phyloP scores from a whole-genome alignment of 164 flowering plant genomes.

The Aristolochia californica region DNA sequence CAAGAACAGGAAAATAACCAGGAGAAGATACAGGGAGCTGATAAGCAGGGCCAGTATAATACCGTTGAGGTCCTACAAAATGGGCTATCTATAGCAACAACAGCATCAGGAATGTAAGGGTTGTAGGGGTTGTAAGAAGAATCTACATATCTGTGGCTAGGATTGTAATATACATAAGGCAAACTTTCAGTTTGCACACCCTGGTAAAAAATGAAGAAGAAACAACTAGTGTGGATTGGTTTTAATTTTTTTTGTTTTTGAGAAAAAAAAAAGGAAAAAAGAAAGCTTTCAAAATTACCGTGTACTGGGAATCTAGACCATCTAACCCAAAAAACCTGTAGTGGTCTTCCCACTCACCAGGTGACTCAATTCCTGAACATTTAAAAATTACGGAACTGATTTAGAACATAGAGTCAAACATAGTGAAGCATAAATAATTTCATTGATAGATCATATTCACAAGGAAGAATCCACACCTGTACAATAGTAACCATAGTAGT shows the following conservation, averaged over 20 bases:
- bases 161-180: constrained; percentile 74
- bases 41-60: constrained; percentile 43
- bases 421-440: too few species aligned
- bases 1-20: constrained; percentile 32
- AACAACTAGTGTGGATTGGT: too few species aligned
- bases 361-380: constrained; percentile 60
- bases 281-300: constrained; percentile 32
- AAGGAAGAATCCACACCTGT: constrained; percentile 42
- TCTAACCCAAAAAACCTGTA: constrained; percentile 55
- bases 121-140: constrained; percentile 84
- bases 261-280: background rate
- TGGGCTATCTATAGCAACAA: constrained; percentile 54
- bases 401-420: background rate
- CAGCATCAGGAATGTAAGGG: constrained; percentile 81
- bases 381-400: constrained; percentile 2
- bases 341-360: constrained; percentile 77
- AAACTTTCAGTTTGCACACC: constrained; percentile 61
- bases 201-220: constrained; percentile 27
- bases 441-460: too few species aligned
- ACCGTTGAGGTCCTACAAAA: constrained; percentile 50
- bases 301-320: constrained; percentile 62
- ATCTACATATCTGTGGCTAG: constrained; percentile 73
- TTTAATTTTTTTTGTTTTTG: background rate
- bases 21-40: constrained; percentile 37
- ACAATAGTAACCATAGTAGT: constrained; percentile 69